These are phyloP conservation scores for Volvox africanus DNA, from an alignment of 139 green algal species.

Conservation along the genomic window DNA sequence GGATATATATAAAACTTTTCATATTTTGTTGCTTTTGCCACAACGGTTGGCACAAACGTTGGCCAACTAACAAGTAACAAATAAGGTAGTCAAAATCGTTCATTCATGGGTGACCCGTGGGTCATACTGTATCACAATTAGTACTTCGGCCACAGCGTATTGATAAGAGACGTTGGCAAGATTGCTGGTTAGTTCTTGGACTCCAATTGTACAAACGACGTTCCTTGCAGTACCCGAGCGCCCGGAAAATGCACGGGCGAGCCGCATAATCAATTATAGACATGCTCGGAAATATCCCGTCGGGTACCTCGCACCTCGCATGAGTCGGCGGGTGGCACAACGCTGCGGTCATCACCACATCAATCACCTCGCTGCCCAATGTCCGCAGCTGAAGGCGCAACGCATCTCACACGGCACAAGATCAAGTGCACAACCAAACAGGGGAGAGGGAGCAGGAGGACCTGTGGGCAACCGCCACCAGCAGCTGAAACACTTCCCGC, in stretches of 20 bases:
- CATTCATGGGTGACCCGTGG: too few relatives aligned
- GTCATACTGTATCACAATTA: too few relatives aligned
- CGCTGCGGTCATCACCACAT: neutral
- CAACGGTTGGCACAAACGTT: too few relatives aligned
- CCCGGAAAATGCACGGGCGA: slow-evolving; percentile 8
- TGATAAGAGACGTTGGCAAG: too few relatives aligned
- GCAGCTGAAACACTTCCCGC: neutral
- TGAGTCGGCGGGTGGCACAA: neutral
- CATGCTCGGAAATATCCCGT: neutral
- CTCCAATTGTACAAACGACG: neutral
- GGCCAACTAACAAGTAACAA: too few relatives aligned
- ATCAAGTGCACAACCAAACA: neutral
- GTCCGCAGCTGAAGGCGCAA: neutral
- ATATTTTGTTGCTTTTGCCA: too few relatives aligned
- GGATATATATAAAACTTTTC: too few relatives aligned
- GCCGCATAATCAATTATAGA: neutral
- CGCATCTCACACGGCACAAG: neutral
- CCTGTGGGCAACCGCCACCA: neutral
- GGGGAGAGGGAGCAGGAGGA: neutral
- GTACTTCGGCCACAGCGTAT: too few relatives aligned
- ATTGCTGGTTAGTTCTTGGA: too few relatives aligned
- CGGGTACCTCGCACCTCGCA: neutral
- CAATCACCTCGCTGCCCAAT: slow-evolving; percentile 1
- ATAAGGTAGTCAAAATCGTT: too few relatives aligned
- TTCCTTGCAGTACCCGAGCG: neutral